Base-by-base conservation (phyloP, 768 basidiomycete genomes). In the Lactifluus hygrophoroides region DNA sequence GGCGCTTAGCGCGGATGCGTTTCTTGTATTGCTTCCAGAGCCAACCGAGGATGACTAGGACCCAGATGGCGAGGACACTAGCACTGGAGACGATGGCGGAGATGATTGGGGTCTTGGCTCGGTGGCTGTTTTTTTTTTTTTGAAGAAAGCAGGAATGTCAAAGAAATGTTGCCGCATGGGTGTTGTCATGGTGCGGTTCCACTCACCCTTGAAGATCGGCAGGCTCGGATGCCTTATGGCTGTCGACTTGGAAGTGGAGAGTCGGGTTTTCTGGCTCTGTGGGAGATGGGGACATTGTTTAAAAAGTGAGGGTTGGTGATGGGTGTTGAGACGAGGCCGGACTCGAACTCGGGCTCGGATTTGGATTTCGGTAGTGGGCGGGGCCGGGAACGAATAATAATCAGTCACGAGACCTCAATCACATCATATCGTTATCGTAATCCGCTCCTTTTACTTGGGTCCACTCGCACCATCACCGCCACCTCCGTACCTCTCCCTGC, bases 71-170 rank as follows among this genome's bases (percentile, higher is more conserved):
- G 28, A 56, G 3, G 14, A 64, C 50, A 2, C 32, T 34, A 0
- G 61, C 27, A 10, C 48, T 56, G 28, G 57, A 59, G 51, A 56
- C 57, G 32, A 60, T 59, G 13, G 61, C 64, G 8, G 62, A 63
- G 3, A 64, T 32, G 3, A 45, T 55, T 2, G 64, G 64, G 5
- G 57, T 64, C 47, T 62, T 64, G 49, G 61, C 56, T 3, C 53
- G 61, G 34, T 55, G 59, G 19, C 62, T 63, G n/a, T n/a, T n/a
- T n/a, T n/a, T n/a, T n/a, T n/a, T n/a, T n/a, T n/a, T n/a, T n/a
- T n/a, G n/a, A n/a, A n/a, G n/a, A n/a, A n/a, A n/a, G n/a, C n/a
- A n/a, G n/a, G n/a, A n/a, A n/a, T n/a, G n/a, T n/a, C n/a, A n/a
- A n/a, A n/a, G n/a, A n/a, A n/a, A n/a, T n/a, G n/a, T n/a, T n/a